Conservation (phyloP, 164 flowering plant genomes). For the Vitis amurensis region DNA sequence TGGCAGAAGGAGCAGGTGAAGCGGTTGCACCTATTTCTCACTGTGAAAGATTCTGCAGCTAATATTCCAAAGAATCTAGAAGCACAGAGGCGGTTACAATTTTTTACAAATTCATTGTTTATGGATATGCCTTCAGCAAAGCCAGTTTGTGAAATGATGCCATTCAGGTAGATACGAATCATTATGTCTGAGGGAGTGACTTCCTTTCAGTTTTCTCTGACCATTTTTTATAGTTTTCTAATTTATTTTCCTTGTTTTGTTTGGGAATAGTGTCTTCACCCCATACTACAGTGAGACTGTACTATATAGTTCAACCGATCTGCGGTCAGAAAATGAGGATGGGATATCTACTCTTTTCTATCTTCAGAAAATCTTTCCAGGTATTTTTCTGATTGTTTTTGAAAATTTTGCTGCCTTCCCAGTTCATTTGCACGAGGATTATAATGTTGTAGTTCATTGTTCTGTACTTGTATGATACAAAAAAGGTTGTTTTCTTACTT, state of each 20-base stretch:
- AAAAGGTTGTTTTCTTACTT: no score
- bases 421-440: neutral
- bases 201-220: neutral
- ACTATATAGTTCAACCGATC: conserved; percentile 77
- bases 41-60: conserved; percentile 90
- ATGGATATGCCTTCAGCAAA: conserved; percentile 95
- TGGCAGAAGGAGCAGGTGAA: conserved; percentile 87
- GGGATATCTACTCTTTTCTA: conserved; percentile 94
- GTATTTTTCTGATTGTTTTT: conserved; percentile 31
- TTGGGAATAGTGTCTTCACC: conserved; percentile 82
- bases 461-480: no score
- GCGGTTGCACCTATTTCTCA: conserved; percentile 87
- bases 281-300: conserved; percentile 99
- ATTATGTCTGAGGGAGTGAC: neutral
- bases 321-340: conserved; percentile 91
- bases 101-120: conserved; percentile 89
- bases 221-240: neutral
- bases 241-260: conserved; percentile 9
- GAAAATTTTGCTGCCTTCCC: neutral
- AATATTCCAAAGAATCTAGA: conserved; percentile 96
- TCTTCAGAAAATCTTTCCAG: conserved; percentile 98
- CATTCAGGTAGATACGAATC: conserved; percentile 64
- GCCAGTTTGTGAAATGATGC: conserved; percentile 86
- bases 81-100: conserved; percentile 92
- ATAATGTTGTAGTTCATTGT: neutral